phyloP scores from a whole-genome alignment of 2,329 filamentous ascomycete genomes.

The Sclerotinia spermophila region DNA sequence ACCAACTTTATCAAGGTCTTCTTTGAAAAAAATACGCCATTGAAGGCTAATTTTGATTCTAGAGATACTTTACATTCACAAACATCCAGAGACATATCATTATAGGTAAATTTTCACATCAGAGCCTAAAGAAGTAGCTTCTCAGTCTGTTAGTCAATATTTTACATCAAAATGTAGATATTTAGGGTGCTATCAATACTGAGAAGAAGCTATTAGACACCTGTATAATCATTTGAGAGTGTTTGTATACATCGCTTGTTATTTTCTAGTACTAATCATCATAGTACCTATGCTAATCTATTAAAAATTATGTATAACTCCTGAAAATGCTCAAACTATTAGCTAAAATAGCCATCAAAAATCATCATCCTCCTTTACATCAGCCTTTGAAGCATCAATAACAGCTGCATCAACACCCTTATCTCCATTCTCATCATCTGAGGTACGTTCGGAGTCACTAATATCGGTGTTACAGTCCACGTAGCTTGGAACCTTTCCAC shows the following conservation, averaged over 20 bases:
- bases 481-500: not conserved
- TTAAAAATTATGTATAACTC: not conserved
- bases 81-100: not conserved
- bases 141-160: not conserved
- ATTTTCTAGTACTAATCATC: not conserved
- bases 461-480: not conserved
- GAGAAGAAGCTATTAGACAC: too few species aligned
- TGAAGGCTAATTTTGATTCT: not conserved
- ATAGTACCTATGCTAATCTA: not conserved
- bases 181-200: not conserved
- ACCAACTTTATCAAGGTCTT: not conserved
- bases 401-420: not conserved
- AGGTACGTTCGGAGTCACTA: not conserved
- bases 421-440: not conserved
- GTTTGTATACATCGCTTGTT: too few species aligned
- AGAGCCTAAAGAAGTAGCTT: rapidly evolving
- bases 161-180: not conserved
- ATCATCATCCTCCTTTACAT: too few species aligned
- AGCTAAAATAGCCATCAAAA: not conserved
- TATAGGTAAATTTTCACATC: too few species aligned
- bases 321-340: not conserved
- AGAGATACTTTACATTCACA: too few species aligned
- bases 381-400: not conserved
- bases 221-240: not conserved
- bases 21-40: not conserved